Base-by-base conservation (phyloP, 1,284 basidiomycete genomes). In the Ustilago cynodontis region DNA sequence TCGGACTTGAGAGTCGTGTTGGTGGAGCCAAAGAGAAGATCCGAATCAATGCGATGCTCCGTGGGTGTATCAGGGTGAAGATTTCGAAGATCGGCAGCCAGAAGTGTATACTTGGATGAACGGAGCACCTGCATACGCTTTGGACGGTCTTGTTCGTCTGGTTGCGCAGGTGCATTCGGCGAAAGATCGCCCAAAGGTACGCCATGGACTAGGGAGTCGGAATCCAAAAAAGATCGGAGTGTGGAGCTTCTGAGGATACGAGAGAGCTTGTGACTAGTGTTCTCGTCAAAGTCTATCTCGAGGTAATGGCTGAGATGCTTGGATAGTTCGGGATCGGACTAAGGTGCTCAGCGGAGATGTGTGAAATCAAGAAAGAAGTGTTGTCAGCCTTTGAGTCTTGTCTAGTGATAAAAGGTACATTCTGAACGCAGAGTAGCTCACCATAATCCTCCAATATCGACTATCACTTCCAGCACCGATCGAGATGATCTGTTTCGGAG, bases 391-490 rank as follows among this genome's bases (percentile, higher is more conserved):
- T 43, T 5, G 2, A 13, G 9, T 37, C 14, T 13, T 37, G 7
- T 10, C 14, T 8, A 13, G 7, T 14, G 8, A 13, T 10, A 8
- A 37, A 8, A 22, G 35, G 14, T 20, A n/a, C 6, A n/a, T 54
- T 20, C 24, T 0, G n/a, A 5, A 20, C 35, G 13, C 11, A 13
- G 8, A 16, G 8, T 29, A n/a, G 90, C 92, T 88, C 87, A 94
- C 94, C 87, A 89, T 89, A 79, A 96, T 88, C 61, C 94, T 88
- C 94, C 95, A 98, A 86, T 93, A 98, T 51, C 95, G 88, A 14
- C 94, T 94, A 87, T 98, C 95, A 80, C 93, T 97, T 1, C 95
- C 95, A 0, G 94, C 93, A 3, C 95, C 95, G 10, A 98, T 86
- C 84, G 93, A 94, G 50, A 98, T 89, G 67, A 98, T 91, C 88